Percentiles rank a stretch among this genome's conserved stretches.
These are phyloP conservation scores for Sanghuangporus sanghuang DNA, from an alignment of 1,284 basidiomycete species.

Conservation along the genomic window DNA sequence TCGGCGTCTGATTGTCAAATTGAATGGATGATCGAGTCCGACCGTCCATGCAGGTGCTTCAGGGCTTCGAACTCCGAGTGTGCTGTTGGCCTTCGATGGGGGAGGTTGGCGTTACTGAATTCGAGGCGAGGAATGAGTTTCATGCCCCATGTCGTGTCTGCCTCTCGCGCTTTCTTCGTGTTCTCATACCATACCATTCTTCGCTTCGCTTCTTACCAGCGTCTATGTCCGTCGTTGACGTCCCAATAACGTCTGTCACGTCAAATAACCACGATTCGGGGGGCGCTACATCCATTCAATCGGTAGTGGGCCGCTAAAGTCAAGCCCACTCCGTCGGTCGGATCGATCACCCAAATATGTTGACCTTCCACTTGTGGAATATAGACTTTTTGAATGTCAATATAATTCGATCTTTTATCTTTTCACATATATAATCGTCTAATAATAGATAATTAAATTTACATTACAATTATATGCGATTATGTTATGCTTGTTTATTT, in stretches of 20 bases:
- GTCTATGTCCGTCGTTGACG: background rate
- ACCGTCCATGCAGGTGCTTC: too few species aligned
- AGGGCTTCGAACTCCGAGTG: too few species aligned
- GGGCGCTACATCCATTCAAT: background rate
- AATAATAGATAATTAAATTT: too few species aligned
- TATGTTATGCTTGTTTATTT: too few species aligned
- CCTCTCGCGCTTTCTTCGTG: background rate
- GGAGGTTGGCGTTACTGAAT: too few species aligned
- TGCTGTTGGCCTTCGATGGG: too few species aligned
- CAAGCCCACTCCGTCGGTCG: background rate
- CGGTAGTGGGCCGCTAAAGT: background rate
- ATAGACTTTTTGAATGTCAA: background rate
- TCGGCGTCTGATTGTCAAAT: too few species aligned
- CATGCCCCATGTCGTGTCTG: too few species aligned
- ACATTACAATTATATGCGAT: too few species aligned
- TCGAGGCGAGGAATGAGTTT: too few species aligned
- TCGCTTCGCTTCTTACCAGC: background rate
- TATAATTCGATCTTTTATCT: background rate
- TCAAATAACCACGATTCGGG: background rate
- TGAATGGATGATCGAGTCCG: too few species aligned
- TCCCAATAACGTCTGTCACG: background rate
- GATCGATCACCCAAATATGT: background rate
- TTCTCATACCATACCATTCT: background rate
- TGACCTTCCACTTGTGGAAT: background rate
- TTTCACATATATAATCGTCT: background rate